Conservation (phyloP, 805 yeast genomes). For the Ascoidea tarda region DNA sequence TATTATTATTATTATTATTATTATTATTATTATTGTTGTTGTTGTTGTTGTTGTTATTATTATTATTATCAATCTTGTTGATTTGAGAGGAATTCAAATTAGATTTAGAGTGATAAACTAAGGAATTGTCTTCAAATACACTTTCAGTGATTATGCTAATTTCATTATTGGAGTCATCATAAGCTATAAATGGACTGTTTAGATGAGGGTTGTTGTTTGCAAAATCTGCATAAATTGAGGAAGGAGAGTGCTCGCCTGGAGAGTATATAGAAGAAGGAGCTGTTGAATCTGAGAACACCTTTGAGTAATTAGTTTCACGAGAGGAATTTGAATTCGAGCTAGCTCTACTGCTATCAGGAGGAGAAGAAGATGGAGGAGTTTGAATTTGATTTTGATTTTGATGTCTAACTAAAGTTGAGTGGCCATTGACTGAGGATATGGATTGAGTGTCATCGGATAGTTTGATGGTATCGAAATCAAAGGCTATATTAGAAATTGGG, state of each 20-base stretch:
- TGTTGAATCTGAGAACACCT: not conserved
- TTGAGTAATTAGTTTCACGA: not conserved
- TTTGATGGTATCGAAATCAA: slow-evolving; percentile 8
- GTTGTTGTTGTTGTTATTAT: not conserved
- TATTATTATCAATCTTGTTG: not conserved
- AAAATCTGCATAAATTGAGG: not conserved
- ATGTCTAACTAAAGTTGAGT: too few relatives aligned
- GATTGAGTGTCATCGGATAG: not conserved
- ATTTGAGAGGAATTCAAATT: not conserved
- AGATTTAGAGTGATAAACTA: too few relatives aligned
- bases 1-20: not conserved
- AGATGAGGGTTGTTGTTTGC: not conserved
- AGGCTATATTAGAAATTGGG: slow-evolving; percentile 6
- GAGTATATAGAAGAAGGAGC: not conserved
- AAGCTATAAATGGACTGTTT: too few relatives aligned
- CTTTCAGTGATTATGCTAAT: too few relatives aligned
- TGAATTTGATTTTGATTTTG: not conserved
- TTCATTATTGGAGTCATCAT: too few relatives aligned
- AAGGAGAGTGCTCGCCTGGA: not conserved
- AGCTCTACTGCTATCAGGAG: not conserved
- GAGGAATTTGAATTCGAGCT: not conserved
- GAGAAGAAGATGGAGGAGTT: not conserved
- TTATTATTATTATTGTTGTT: not conserved
- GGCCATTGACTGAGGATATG: too few relatives aligned
- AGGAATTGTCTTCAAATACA: too few relatives aligned